These are phyloP conservation scores for Wickerhamiella sergipiensis DNA, from an alignment of 805 yeast species.

Conservation along the genomic window DNA sequence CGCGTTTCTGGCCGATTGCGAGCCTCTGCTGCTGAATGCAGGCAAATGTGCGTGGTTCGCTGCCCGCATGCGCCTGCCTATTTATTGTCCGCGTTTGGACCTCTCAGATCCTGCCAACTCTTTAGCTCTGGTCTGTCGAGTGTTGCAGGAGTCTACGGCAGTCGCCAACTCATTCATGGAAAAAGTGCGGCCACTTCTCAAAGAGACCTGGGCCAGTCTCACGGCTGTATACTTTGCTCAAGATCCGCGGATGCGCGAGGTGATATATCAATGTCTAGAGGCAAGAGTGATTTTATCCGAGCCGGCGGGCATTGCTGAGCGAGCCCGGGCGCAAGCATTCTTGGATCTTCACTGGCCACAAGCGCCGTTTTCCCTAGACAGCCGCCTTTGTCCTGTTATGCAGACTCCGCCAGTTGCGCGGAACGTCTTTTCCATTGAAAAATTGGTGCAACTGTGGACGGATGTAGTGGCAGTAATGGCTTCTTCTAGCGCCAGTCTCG, in stretches of 20 bases:
- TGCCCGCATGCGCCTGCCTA: background rate
- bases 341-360: conserved; percentile 3
- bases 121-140: background rate
- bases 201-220: conserved; percentile 7
- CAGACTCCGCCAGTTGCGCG: background rate
- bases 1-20: background rate
- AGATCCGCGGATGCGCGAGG: conserved; percentile 11
- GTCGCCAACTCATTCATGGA: conserved; percentile 3
- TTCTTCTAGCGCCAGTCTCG: background rate
- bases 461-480: background rate
- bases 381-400: background rate
- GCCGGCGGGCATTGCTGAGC: too few relatives aligned
- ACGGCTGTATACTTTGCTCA: conserved; percentile 12
- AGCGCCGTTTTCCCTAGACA: background rate
- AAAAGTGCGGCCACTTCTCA: conserved; percentile 3
- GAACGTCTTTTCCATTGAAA: background rate
- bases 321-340: background rate
- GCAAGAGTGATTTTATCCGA: too few relatives aligned
- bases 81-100: background rate
- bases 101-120: too few relatives aligned
- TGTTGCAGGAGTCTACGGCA: background rate
- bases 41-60: conserved; percentile 2
- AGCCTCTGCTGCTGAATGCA: conserved; percentile 2
- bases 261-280: conserved; percentile 1
- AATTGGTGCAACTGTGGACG: conserved; percentile 6